phyloP scores from a whole-genome alignment of 176 grass and related monocot genomes.

The Aegilops longissima region DNA sequence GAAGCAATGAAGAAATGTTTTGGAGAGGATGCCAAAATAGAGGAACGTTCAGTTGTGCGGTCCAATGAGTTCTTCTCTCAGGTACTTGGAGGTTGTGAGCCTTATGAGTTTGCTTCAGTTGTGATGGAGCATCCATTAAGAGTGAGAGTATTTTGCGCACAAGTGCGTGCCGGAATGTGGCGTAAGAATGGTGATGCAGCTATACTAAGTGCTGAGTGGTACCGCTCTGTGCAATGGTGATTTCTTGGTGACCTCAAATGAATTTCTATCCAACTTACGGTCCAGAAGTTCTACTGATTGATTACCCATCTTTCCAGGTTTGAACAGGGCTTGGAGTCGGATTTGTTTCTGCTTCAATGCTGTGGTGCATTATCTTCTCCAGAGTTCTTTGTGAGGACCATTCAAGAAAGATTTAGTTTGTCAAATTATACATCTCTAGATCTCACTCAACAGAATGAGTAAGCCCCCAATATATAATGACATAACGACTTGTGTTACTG shows the following conservation, averaged over 20 bases:
- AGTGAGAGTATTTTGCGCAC: conserved; percentile 86
- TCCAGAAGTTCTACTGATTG: conserved; percentile 13
- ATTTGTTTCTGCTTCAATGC: conserved; percentile 94
- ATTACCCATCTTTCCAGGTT: conserved; percentile 58
- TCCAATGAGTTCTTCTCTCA: conserved; percentile 65
- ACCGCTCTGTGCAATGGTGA: conserved; percentile 90
- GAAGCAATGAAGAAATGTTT: conserved; percentile 58
- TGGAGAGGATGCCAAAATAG: conserved; percentile 44
- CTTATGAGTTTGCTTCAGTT: conserved; percentile 68
- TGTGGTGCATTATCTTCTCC: conserved; percentile 92
- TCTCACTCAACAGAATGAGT: conserved; percentile 80
- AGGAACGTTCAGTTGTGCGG: conserved; percentile 34
- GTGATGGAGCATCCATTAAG: conserved; percentile 96
- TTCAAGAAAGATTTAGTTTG: conserved; percentile 93
- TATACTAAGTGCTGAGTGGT: conserved; percentile 74
- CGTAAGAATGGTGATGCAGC: conserved; percentile 92
- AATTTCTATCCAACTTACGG: conserved; percentile 15
- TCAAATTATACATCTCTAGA: conserved; percentile 73
- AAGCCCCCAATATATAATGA: conserved; percentile 27
- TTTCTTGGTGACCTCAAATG: conserved; percentile 9
- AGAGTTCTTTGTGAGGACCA: conserved; percentile 78
- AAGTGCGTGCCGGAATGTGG: conserved; percentile 97
- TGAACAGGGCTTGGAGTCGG: conserved; percentile 89
- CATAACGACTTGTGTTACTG: not conserved
- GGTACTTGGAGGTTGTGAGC: no score